Evolutionary conservation across 1,284 basidiomycete genomes (phyloP).

Genomic region (Microbotryum scabiosae): DNA sequence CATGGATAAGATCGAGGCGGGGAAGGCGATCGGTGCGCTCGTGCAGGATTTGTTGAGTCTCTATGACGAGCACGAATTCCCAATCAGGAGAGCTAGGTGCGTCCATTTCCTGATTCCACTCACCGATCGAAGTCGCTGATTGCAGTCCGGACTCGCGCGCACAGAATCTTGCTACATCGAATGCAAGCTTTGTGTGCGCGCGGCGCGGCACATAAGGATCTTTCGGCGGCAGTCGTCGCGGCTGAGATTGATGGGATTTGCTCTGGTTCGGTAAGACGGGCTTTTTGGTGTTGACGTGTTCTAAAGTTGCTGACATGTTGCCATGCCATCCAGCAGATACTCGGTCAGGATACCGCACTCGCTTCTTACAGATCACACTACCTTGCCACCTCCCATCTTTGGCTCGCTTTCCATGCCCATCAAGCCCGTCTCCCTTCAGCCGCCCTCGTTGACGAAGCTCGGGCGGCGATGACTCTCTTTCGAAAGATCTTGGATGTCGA

Average conservation of each 20-base stretch:
- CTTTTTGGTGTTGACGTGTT: neutral
- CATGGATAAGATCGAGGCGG: slow-evolving; percentile 11
- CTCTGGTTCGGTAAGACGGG: neutral
- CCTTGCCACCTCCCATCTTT: slow-evolving; percentile 33
- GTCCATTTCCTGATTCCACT: neutral
- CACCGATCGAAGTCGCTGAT: neutral
- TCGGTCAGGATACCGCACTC: slow-evolving; percentile 21
- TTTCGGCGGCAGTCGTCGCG: slow-evolving; percentile 21
- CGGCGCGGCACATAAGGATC: slow-evolving; percentile 20
- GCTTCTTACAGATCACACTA: slow-evolving; percentile 24
- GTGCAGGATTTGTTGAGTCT: slow-evolving; percentile 23
- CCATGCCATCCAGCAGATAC: slow-evolving; percentile 6
- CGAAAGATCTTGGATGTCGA: slow-evolving; percentile 41
- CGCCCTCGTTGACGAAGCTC: slow-evolving; percentile 13
- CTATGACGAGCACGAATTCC: slow-evolving; percentile 33
- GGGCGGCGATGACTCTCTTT: slow-evolving; percentile 34
- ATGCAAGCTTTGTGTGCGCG: slow-evolving; percentile 19
- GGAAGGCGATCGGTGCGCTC: neutral
- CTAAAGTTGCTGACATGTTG: neutral
- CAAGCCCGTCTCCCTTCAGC: slow-evolving; percentile 1
- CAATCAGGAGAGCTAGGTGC: slow-evolving; percentile 31
- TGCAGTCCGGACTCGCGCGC: neutral
- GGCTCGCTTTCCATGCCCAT: slow-evolving; percentile 31
- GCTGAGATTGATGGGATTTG: slow-evolving; percentile 31
- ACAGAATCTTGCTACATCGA: slow-evolving; percentile 14